Evolutionary conservation across 352 stramenopile species (phyloP), one percentile per base, ranked within the genome.

Genomic region (Pythium folliculosum): DNA sequence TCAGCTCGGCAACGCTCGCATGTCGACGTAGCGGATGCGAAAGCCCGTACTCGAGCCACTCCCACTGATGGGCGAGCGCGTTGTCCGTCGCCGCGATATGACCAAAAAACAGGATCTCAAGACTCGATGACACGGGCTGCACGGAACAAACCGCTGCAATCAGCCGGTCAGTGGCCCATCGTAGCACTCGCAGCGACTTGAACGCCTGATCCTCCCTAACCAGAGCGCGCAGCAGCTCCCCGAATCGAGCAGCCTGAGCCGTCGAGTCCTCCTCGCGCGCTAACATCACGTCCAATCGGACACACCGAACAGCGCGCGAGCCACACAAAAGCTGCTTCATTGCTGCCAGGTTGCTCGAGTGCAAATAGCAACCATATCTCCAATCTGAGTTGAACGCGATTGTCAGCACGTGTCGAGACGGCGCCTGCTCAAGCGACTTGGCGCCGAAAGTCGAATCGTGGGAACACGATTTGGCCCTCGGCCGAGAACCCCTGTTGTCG

Each of bases 11-110:
- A 6, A 51, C 6, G 30, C 23, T 2, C n/a, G 0, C n/a, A 17
- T 16, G 25, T 27, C 27, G 25, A 25, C 49, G 49, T 23, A 55
- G 17, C 13, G 53, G 35, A 60, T 60, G 53, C 17, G n/a, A 49
- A n/a, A 60, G 53, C 4, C 35, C 53, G 16, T 50, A 60, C 22
- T n/a, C n/a, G 2, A 60, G n/a, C 53, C 53, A 60, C 14, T n/a
- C 35, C 53, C 37, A 49, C 10, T 60, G 17, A 21, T 37, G n/a
- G 19, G 14, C 32, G 4, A 14, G n/a, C 17, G 13, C 17, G 12
- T 30, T 3, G n/a, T 48, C n/a, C 19, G 4, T 16, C 5, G 9
- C 22, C 3, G 19, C 8, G 21, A 17, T 12, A 16, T 13, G 16
- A 22, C 35, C 13, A 7, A 60, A 35, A 4, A 32, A 12, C 30